A percentile compares a stretch with the other conserved stretches of the same genome.
These are phyloP conservation scores for Eucalyptus curtisii DNA, from an alignment of 345 rosid species.

Conservation along the genomic window DNA sequence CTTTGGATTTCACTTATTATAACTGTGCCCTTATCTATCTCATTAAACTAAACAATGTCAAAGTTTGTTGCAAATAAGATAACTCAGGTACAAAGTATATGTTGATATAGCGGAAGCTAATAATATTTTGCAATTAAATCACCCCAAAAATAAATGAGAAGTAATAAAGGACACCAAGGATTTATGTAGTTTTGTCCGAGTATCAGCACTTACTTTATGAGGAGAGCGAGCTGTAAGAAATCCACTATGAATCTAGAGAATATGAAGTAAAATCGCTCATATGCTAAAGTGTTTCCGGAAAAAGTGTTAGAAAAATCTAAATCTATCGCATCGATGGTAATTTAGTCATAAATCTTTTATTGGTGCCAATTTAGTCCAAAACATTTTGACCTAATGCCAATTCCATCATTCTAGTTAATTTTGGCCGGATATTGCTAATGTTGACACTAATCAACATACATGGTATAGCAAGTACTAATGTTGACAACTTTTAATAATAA, in stretches of 20 bases:
- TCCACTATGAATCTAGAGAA: background rate
- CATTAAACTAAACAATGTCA: background rate
- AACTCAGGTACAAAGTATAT: background rate
- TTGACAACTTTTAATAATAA: no score
- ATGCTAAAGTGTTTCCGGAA: accelerated
- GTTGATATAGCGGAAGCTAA: background rate
- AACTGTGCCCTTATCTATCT: background rate
- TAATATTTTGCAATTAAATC: background rate
- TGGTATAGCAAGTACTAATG: accelerated
- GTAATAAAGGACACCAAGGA: accelerated
- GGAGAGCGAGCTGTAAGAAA: background rate
- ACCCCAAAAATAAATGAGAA: no score
- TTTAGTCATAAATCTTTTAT: no score
- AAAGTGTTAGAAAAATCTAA: no score
- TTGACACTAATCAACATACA: accelerated
- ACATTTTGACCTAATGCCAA: no score
- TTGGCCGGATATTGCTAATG: accelerated
- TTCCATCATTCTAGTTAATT: no score
- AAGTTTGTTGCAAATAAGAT: background rate
- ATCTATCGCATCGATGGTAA: accelerated
- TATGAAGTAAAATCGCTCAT: background rate
- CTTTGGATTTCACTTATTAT: background rate
- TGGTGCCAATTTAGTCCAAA: no score
- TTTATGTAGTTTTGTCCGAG: accelerated
- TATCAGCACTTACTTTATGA: accelerated